phyloP scores from a whole-genome alignment of 495 filamentous ascomycete genomes.

The Xylaria cubensis region DNA sequence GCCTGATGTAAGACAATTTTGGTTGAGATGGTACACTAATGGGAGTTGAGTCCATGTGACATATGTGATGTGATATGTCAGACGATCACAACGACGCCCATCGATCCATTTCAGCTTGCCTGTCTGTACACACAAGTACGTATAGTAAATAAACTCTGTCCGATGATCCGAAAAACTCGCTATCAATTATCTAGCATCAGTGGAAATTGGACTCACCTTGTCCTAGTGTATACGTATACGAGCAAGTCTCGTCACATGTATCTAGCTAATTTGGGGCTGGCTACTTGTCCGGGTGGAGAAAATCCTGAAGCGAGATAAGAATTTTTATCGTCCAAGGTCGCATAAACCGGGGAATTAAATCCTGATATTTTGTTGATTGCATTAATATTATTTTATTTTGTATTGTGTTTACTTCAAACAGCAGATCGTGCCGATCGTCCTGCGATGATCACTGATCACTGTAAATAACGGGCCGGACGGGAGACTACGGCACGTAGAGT shows the following conservation, averaged over 20 bases:
- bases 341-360: constrained; percentile 24
- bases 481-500: constrained; percentile 13
- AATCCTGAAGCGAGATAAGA: constrained; percentile 22
- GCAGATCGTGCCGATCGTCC: constrained; percentile 6
- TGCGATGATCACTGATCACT: constrained; percentile 29
- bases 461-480: background rate
- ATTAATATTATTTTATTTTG: constrained; percentile 28
- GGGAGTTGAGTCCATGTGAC: background rate
- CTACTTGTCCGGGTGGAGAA: background rate
- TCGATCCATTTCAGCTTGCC: background rate
- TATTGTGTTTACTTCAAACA: constrained; percentile 11
- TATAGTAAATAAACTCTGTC: background rate
- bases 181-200: background rate
- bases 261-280: constrained; percentile 7
- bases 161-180: background rate
- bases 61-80: constrained; percentile 6
- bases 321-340: constrained; percentile 6
- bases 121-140: no score
- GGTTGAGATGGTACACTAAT: constrained; percentile 3
- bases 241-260: background rate
- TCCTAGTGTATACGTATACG: background rate
- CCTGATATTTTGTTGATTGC: constrained; percentile 22
- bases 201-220: constrained; percentile 3
- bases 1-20: constrained; percentile 3
- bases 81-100: background rate